phyloP scores from a whole-genome alignment of 2,329 filamentous ascomycete genomes.

The Cytospora leucostoma region DNA sequence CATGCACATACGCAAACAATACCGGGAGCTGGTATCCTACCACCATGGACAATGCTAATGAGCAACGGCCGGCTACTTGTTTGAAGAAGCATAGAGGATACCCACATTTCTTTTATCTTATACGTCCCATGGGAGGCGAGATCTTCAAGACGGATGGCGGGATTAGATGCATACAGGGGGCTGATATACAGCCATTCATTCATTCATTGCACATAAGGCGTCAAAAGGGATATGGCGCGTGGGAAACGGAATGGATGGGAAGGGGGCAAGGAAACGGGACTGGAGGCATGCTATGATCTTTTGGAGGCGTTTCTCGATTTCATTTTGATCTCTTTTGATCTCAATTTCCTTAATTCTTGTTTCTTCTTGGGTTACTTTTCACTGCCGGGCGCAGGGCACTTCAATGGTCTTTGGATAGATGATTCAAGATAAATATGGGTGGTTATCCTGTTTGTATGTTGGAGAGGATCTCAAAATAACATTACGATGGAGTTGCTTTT shows the following conservation, averaged over 20 bases:
- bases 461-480: background rate
- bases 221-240: background rate
- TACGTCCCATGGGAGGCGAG: background rate
- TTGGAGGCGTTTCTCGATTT: background rate
- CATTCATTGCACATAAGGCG: background rate
- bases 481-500: no score
- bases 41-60: conserved; percentile 7
- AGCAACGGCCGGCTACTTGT: conserved; percentile 19
- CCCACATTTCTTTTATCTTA: conserved; percentile 12
- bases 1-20: no score
- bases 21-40: conserved; percentile 4
- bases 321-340: conserved; percentile 2
- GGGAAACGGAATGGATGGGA: background rate
- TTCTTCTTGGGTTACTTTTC: conserved; percentile 7
- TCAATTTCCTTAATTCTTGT: no score
- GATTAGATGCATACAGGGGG: background rate
- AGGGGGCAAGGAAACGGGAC: background rate
- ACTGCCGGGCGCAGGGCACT: conserved; percentile 13
- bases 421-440: background rate
- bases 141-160: background rate
- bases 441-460: background rate
- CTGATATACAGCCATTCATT: background rate
- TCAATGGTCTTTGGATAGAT: background rate
- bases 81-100: conserved; percentile 16
- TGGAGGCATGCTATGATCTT: background rate